Evolutionary conservation across 1,284 basidiomycete species (phyloP).

Genomic region (Peniophora sp.): DNA sequence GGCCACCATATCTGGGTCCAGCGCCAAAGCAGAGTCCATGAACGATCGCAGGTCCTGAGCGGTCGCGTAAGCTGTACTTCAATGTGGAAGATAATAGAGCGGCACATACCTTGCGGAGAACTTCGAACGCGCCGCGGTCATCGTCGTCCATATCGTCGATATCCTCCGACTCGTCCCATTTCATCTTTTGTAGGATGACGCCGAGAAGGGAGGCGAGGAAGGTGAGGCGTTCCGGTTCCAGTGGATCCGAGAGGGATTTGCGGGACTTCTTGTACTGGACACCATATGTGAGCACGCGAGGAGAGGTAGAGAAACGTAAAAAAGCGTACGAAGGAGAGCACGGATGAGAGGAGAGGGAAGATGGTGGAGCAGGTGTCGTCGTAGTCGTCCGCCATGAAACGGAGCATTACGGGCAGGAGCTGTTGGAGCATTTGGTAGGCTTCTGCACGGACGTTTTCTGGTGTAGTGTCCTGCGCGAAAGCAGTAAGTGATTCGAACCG

Average conservation of each 20-base stretch:
- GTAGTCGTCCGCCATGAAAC: conserved; percentile 85
- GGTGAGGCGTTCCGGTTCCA: conserved; percentile 66
- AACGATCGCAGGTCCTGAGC: conserved; percentile 72
- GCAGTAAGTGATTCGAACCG: conserved; percentile 5
- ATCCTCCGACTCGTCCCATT: conserved; percentile 85
- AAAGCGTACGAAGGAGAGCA: conserved; percentile 65
- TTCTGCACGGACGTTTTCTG: conserved; percentile 58
- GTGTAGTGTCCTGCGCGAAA: conserved; percentile 46
- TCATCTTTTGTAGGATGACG: conserved; percentile 81
- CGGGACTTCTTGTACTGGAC: conserved; percentile 71
- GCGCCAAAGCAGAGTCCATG: conserved; percentile 73
- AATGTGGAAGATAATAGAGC: not conserved
- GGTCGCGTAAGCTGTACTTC: conserved; percentile 2
- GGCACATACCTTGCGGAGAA: conserved; percentile 68
- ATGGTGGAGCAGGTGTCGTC: conserved; percentile 84
- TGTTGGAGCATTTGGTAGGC: conserved; percentile 64
- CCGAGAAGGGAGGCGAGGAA: conserved; percentile 80
- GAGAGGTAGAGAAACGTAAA: not conserved
- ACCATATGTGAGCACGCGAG: conserved; percentile 8
- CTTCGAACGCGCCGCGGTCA: conserved; percentile 78
- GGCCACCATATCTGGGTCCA: conserved; percentile 79
- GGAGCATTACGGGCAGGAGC: conserved; percentile 76
- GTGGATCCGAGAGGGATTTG: conserved; percentile 58
- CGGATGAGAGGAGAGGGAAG: conserved; percentile 70
- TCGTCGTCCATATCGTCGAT: conserved; percentile 86